These are phyloP conservation scores for Phytophthora pluvialis DNA, from an alignment of 352 stramenopile species.

Conservation along the genomic window DNA sequence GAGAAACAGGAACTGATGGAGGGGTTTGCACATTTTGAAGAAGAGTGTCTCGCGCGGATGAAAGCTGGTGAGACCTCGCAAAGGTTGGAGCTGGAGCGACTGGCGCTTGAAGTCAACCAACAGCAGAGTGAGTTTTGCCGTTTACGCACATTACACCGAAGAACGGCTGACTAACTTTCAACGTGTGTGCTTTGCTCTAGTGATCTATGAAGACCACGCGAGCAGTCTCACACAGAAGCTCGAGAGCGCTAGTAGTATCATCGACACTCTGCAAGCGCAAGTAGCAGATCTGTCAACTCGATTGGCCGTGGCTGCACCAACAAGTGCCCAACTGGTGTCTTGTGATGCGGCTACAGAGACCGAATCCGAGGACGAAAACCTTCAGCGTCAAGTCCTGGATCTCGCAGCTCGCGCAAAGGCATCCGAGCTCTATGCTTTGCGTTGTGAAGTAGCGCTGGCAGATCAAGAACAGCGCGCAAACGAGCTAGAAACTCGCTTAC, in stretches of 20 bases:
- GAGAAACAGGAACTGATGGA: constrained; percentile 30
- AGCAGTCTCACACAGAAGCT: constrained; percentile 15
- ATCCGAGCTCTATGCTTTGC: constrained; percentile 44
- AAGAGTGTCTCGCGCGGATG: constrained; percentile 41
- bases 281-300: constrained; percentile 14
- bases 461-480: constrained; percentile 35
- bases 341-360: constrained; percentile 13
- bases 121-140: constrained; percentile 23
- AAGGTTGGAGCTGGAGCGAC: constrained; percentile 20
- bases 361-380: constrained; percentile 4
- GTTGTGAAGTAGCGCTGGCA: constrained; percentile 46
- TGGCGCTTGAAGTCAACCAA: constrained; percentile 16
- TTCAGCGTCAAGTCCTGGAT: constrained; percentile 34
- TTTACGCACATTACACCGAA: not conserved
- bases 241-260: constrained; percentile 1
- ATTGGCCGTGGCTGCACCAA: not conserved
- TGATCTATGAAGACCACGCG: constrained; percentile 26
- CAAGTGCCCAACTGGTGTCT: not conserved
- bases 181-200: constrained; percentile 4
- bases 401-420: constrained; percentile 45
- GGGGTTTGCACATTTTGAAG: constrained; percentile 28
- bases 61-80: constrained; percentile 25
- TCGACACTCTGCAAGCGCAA: constrained; percentile 14
- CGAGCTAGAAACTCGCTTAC: constrained; percentile 40
- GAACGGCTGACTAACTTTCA: not conserved